Conservation (phyloP, 371 early-diverging fungal species). For the Mucor lusitanicus region DNA sequence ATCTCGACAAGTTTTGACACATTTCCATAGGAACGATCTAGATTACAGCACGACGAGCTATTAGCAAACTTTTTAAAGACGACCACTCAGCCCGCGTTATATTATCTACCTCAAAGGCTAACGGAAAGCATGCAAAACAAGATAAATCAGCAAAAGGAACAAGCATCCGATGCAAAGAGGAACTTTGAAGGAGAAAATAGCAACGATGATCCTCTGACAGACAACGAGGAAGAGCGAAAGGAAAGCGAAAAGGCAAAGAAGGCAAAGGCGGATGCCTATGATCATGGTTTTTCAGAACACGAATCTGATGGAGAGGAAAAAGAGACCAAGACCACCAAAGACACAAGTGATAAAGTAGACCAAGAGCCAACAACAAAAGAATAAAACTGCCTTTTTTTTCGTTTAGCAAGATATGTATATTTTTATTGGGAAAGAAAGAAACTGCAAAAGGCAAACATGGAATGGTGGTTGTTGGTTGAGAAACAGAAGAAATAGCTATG, state of each 20-base stretch:
- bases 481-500: neutral
- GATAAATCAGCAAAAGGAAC: constrained; percentile 27
- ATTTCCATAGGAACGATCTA: constrained; percentile 22
- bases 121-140: constrained; percentile 29
- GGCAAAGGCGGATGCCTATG: neutral
- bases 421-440: neutral
- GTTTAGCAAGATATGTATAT: neutral
- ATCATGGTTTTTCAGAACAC: neutral
- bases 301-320: neutral
- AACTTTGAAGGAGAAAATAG: constrained; percentile 25
- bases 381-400: neutral
- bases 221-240: constrained; percentile 4
- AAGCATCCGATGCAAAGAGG: constrained; percentile 20
- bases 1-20: neutral
- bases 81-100: constrained; percentile 43
- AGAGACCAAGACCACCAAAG: neutral
- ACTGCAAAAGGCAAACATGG: neutral
- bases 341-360: neutral
- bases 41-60: constrained; percentile 24
- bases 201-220: constrained; percentile 10
- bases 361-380: neutral
- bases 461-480: neutral
- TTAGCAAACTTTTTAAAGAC: constrained; percentile 51
- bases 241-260: constrained; percentile 9
- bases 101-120: constrained; percentile 51